Conservation (phyloP, 1,284 basidiomycete species). For the Tetrapyrgos nigripes region DNA sequence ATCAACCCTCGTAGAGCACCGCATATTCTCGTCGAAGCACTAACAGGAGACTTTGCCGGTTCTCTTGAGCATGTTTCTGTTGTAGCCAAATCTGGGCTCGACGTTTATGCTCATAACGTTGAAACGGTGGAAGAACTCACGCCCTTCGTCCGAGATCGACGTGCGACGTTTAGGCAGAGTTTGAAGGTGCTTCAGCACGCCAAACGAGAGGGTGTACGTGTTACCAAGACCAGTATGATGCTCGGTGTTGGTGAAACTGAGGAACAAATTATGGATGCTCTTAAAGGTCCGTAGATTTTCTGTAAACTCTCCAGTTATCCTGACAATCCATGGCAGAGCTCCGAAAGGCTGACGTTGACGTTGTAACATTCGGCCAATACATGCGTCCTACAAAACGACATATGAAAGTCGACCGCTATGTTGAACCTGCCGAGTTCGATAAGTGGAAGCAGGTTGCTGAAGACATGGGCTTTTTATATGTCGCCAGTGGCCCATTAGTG, state of each 20-base stretch:
- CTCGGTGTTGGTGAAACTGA: constrained; percentile 94
- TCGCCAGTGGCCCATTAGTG: constrained; percentile 96
- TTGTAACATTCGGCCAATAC: constrained; percentile 99
- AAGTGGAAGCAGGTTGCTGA: constrained; percentile 92
- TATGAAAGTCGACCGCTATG: constrained; percentile 99
- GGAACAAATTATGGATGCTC: constrained; percentile 84
- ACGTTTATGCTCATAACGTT: constrained; percentile 98
- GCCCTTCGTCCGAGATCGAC: constrained; percentile 93
- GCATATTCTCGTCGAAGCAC: constrained; percentile 94
- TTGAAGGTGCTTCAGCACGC: constrained; percentile 86
- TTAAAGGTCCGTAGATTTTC: constrained; percentile 67
- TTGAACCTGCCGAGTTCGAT: constrained; percentile 92
- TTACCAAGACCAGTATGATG: constrained; percentile 99
- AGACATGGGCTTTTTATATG: constrained; percentile 95
- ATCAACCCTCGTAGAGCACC: constrained; percentile 69
- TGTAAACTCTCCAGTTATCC: neutral
- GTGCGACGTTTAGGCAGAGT: constrained; percentile 93
- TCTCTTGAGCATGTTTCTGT: constrained; percentile 76
- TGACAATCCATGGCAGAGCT: constrained; percentile 62
- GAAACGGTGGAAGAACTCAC: constrained; percentile 96
- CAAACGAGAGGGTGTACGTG: constrained; percentile 81
- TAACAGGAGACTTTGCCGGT: constrained; percentile 95
- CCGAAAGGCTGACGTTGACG: constrained; percentile 89
- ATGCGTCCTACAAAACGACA: constrained; percentile 99
- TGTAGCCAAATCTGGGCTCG: constrained; percentile 92